Base-by-base conservation (phyloP, 495 filamentous ascomycete genomes). In the Aspergillus biplanus region DNA sequence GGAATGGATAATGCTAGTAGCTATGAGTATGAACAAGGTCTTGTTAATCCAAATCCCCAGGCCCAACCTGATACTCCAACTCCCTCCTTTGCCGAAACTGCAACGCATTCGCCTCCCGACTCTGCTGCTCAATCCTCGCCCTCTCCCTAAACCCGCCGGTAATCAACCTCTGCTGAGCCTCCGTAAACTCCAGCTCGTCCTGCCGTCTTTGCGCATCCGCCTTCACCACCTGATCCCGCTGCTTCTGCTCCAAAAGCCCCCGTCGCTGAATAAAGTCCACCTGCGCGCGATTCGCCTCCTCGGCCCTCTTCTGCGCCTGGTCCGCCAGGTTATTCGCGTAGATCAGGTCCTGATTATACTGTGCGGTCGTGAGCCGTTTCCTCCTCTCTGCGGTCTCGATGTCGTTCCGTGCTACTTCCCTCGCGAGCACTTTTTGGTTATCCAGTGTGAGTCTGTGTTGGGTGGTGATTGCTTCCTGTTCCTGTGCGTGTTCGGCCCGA, bases 261-360 rank as follows among this genome's bases (percentile, higher is more conserved):
- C n/a, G n/a, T n/a, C n/a, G n/a, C n/a, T n/a, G n/a, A n/a, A n/a
- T n/a, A n/a, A n/a, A n/a, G n/a, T n/a, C n/a, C n/a, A n/a, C n/a
- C n/a, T n/a, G n/a, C n/a, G n/a, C n/a, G n/a, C n/a, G n/a, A 44
- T 0, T 57, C 27, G 12, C 52, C 39, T 4, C 34, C 46, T 9
- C 60, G 53, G 53, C 57, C 44, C 31, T 63, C 60, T 62, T 9
- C 59, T 35, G 11, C 15, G 31, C 12, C 55, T 62, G 15, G 59
- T 39, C 21, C 55, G 59, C 0, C 55, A 50, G 0, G 59, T 62
- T 8, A 62, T 52, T 62, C 37, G 7, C 50, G 59, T 37, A 62
- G 55, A 52, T 62, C 55, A 62, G 37, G 47, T 63, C 53, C 9
- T 52, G 44, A 7, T 57, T 47, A 21, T 63, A 57, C 31, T 47